Conservation (phyloP, 192 early-diverging fungal species). For the Allomyces arbusculus region DNA sequence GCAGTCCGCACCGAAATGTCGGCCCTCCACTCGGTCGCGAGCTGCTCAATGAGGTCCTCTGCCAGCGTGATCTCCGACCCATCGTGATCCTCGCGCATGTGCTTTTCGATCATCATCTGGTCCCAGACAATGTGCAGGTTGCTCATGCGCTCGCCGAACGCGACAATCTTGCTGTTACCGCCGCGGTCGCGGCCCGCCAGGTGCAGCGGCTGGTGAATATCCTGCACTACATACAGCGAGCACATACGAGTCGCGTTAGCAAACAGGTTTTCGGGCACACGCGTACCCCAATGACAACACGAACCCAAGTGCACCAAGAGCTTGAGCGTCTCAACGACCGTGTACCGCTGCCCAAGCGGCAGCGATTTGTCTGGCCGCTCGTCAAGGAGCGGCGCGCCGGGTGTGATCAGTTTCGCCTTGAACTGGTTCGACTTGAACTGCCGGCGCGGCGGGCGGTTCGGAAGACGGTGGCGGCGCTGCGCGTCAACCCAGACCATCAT, state of each 20-base stretch:
- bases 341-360: background rate
- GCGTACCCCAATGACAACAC: no score
- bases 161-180: background rate
- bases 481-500: no score
- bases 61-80: background rate
- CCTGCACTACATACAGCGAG: background rate
- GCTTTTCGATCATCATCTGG: background rate
- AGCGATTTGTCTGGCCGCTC: background rate
- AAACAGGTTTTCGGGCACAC: no score
- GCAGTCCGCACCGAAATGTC: background rate
- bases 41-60: background rate
- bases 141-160: background rate
- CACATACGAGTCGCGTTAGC: no score
- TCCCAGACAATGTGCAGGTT: background rate
- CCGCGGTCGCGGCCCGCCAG: background rate
- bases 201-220: background rate
- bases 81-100: background rate
- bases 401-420: no score
- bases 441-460: no score
- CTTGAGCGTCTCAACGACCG: background rate
- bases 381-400: no score
- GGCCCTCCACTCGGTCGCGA: background rate
- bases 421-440: no score
- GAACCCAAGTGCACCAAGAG: background rate
- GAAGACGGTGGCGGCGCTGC: no score